Evolutionary conservation across 2,329 filamentous ascomycete genomes (phyloP).

Genomic region (Ophiostoma sp.): DNA sequence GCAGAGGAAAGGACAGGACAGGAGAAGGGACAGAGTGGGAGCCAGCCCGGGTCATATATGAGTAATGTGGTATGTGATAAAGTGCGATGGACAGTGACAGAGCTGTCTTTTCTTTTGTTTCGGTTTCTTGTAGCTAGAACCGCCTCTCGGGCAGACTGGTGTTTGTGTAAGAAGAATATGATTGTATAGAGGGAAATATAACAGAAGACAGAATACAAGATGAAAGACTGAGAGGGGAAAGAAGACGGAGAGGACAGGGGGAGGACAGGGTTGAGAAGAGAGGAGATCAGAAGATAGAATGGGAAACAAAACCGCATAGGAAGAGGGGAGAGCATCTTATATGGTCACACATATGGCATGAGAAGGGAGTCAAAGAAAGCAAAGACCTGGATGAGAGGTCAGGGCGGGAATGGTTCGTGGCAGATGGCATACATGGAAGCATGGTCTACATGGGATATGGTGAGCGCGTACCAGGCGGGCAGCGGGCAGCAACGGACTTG

Average conservation of each 20-base stretch:
- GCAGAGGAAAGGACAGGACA: not conserved
- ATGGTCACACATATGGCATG: constrained; percentile 16
- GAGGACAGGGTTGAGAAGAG: not conserved
- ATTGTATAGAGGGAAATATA: not conserved
- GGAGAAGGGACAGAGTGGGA: not conserved
- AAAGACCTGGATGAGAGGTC: not conserved
- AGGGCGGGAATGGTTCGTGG: not conserved
- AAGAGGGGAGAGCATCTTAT: constrained; percentile 19
- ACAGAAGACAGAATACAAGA: not conserved
- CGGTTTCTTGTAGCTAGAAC: not conserved
- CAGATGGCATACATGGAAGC: constrained; percentile 10
- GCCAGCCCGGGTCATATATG: constrained; percentile 13
- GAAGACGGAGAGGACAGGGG: not conserved
- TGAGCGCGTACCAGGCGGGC: constrained; percentile 19
- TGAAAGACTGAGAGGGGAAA: not conserved
- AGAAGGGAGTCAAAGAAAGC: not conserved
- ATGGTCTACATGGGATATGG: constrained; percentile 16
- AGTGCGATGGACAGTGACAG: constrained; percentile 6
- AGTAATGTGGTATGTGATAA: constrained; percentile 6
- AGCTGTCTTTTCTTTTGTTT: not conserved
- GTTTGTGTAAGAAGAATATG: not conserved
- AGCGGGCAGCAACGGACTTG: constrained; percentile 17
- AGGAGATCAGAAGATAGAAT: constrained; percentile 4
- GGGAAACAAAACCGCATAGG: not conserved
- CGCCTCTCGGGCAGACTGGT: not conserved